Evolutionary conservation across 768 basidiomycete species (phyloP).

Genomic region (Nidularia sp.): DNA sequence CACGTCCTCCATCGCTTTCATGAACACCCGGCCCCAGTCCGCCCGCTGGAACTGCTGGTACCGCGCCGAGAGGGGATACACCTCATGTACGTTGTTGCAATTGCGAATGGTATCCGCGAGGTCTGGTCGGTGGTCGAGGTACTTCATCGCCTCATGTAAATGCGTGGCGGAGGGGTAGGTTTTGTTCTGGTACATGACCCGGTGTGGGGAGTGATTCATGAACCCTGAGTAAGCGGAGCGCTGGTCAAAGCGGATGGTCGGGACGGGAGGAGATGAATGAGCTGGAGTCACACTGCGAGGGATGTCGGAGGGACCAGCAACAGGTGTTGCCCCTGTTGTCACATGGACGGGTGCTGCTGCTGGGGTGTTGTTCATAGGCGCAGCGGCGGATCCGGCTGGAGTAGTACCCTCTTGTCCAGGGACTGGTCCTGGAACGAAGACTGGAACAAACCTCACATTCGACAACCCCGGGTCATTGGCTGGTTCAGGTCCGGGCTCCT

Average conservation of each 20-base stretch:
- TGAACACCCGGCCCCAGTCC: conserved; percentile 55
- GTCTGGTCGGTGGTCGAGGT: conserved; percentile 43
- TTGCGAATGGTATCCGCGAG: conserved; percentile 56
- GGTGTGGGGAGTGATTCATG: conserved; percentile 64
- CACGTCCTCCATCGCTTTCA: conserved; percentile 67
- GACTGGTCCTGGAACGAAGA: conserved; percentile 8
- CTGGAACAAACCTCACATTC: conserved; percentile 7
- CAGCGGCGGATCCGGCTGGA: not conserved
- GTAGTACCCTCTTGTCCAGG: conserved; percentile 6
- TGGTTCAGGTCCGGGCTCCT: not conserved
- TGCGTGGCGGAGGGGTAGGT: conserved; percentile 70
- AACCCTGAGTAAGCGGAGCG: conserved; percentile 38
- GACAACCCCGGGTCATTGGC: not conserved
- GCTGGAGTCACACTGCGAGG: not conserved
- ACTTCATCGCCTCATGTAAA: conserved; percentile 75
- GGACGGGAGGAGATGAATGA: conserved; percentile 5
- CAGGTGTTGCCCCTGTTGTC: not conserved
- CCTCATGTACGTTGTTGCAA: conserved; percentile 24
- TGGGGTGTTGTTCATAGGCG: not conserved
- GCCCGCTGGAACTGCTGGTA: conserved; percentile 30
- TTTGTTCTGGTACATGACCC: conserved; percentile 48
- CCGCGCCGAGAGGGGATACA: conserved; percentile 28
- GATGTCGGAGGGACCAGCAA: not conserved
- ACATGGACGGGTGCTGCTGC: not conserved
- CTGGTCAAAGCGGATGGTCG: conserved; percentile 39